Conservation (phyloP, 768 basidiomycete species). For the Phlegmacium glaucopus region DNA sequence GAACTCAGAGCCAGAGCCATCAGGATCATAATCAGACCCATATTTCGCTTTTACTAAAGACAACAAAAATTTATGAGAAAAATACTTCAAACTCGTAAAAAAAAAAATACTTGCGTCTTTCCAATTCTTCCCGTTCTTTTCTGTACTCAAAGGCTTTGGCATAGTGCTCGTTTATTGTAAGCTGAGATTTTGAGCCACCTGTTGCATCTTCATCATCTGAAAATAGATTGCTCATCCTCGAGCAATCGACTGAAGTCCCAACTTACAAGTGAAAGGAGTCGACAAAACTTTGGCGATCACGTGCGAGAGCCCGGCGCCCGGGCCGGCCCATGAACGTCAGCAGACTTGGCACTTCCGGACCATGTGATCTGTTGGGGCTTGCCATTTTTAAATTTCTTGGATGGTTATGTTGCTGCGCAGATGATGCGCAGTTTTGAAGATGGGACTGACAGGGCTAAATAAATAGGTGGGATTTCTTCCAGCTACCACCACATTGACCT, state of each 20-base stretch:
- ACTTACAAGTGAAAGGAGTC: background rate
- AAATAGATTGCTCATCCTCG: slow-evolving; percentile 12
- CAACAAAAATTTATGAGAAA: background rate
- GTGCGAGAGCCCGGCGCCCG: no score
- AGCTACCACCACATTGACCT: no score
- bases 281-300: no score
- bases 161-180: slow-evolving; percentile 34
- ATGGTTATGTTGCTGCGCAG: no score
- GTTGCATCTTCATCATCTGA: slow-evolving; percentile 21
- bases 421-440: no score
- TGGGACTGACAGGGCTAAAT: no score
- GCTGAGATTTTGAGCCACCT: slow-evolving; percentile 11
- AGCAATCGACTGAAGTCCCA: background rate
- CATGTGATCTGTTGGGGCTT: no score
- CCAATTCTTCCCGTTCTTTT: slow-evolving; percentile 84
- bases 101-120: slow-evolving; percentile 52
- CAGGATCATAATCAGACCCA: slow-evolving; percentile 65
- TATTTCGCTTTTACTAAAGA: slow-evolving; percentile 77
- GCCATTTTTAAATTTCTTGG: no score
- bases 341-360: no score
- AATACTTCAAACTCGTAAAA: background rate
- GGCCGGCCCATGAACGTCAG: no score
- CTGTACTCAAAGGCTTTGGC: slow-evolving; percentile 81
- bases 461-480: no score
- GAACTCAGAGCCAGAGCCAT: slow-evolving; percentile 42